Evolutionary conservation across 305 asterid genomes (phyloP), one percentile per base, ranked within the genome.

Genomic region (Fraxinus dipetala): DNA sequence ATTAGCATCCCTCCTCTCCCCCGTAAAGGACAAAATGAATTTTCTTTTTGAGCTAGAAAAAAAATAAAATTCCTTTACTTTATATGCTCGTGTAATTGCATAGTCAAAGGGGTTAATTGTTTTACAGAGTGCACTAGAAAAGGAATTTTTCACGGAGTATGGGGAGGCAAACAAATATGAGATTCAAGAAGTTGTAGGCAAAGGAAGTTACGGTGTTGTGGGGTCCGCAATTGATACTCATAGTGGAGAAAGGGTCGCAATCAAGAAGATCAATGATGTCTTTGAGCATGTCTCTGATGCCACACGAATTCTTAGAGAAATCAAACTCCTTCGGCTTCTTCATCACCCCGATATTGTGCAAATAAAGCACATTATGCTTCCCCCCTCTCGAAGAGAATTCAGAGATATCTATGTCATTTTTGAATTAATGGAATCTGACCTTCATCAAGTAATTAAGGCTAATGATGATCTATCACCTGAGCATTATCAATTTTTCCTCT

Each of bases 211-310:
- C 83, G 97, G 97, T 32, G 90, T 92, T 72, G 97, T 92, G 59
- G 94, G 93, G 20, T 89, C 97, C 10, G 95, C 97, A 11, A 36
- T 88, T 30, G 95, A 92, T 81, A 86, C 92, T 31, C 92, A 92
- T 69, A 87, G 91, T 6, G 92, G 94, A 79, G 93, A 92, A 75
- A 88, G 83, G 70, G 94, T 90, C 72, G 97, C 97, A 6, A 92
- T 92, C 70, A 92, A 92, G 85, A 92, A 92, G 93, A 92, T 92
- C 74, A 88, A 90, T 80, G 97, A 92, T 45, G 95, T 92, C 36
- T 92, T 92, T 30, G 97, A 92, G 86, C 97, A 92, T 79, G 95
- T 92, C 28, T 92, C 95, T 40, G 97, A 92, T 84, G 94, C 97
- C 87, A 92, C 92, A 1, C 79, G 97, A 72, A 92, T 92, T 72